A percentile compares a stretch with the other conserved stretches of the same genome.
phyloP scores from a whole-genome alignment of 2,329 filamentous ascomycete species.

The Hypoxylon rubiginosum region DNA sequence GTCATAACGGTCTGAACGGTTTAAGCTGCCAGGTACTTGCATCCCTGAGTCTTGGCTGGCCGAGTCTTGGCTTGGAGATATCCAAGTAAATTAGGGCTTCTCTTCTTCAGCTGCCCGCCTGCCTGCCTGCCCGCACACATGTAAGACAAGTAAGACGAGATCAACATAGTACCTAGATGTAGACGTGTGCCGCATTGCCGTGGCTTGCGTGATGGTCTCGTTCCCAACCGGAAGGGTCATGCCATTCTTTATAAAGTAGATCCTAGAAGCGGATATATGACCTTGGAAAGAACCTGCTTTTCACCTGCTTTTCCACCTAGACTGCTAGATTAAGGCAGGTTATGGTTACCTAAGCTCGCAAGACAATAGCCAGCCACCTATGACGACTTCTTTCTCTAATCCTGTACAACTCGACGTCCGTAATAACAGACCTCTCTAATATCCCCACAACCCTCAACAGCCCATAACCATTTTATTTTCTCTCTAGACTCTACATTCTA shows the following conservation, averaged over 20 bases:
- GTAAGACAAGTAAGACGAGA: neutral
- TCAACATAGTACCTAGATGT: slow-evolving; percentile 1
- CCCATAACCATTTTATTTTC: neutral
- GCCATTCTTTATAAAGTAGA: neutral
- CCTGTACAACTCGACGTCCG: neutral
- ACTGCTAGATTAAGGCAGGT: neutral
- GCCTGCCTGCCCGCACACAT: neutral
- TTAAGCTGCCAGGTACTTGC: neutral
- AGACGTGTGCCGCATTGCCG: slow-evolving; percentile 31
- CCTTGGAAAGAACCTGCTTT: slow-evolving; percentile 8
- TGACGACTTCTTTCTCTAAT: slow-evolving; percentile 35
- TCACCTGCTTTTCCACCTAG: neutral
- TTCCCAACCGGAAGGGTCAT: neutral
- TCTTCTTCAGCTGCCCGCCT: neutral
- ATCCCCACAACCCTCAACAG: slow-evolving; percentile 4
- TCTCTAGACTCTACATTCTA: neutral
- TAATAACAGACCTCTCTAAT: neutral
- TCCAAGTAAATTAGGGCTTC: slow-evolving; percentile 3
- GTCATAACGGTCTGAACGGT: neutral
- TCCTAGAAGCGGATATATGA: slow-evolving; percentile 4
- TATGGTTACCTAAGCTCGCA: slow-evolving; percentile 1
- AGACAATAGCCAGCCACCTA: slow-evolving; percentile 34
- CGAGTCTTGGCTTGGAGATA: slow-evolving; percentile 15
- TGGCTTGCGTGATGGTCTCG: neutral
- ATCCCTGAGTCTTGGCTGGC: slow-evolving; percentile 11